Base-by-base conservation (phyloP, 768 basidiomycete species). In the Cyclocybe cylindracea region DNA sequence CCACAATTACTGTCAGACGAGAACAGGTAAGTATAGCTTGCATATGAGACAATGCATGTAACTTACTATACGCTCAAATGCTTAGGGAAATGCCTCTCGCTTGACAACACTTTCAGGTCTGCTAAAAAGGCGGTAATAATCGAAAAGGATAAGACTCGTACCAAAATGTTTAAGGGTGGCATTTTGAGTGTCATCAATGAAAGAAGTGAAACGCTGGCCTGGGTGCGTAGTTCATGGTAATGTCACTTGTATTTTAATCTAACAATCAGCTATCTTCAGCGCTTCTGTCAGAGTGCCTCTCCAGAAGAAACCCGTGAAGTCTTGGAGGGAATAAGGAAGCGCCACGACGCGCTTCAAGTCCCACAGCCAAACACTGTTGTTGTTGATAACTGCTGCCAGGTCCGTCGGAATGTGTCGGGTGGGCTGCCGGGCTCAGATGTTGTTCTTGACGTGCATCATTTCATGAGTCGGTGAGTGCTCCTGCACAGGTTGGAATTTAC, bases 61-160 rank as follows among this genome's bases (percentile, higher is more conserved):
- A n/a, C 14, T 47, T 35, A 43, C n/a, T 19, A 35, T 37, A n/a
- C 8, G 7, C 46, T 47, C 16, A 47, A 13, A 18, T 44, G 10
- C 24, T 10, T 14, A 55, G 54, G 42, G 7, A 45, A 32, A 33
- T 44, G 38, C 5, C 19, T 55, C 7, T 55, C 54, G 7, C 43
- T 55, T 19, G 54, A 55, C 39, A 55, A 55, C n/a, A 55, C 54
- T 3, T 55, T 42, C 39, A 55, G 50, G n/a, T 50, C 49, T 5
- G 47, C 54, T 6, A 7, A n/a, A 4, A 55, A 55, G 49, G 54
- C 54, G 2, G 18, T 49, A 1, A 29, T 55, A 11, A 44, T 55
- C 7, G 44, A 55, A 4, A 42, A 24, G 8, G 42, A 44, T 29
- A 19, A 19, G 19, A 44, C 6, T 18, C 10, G 18, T 8, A 44